Evolutionary conservation across 2,329 filamentous ascomycete genomes (phyloP).

Genomic region (Colletotrichum orbiculare): DNA sequence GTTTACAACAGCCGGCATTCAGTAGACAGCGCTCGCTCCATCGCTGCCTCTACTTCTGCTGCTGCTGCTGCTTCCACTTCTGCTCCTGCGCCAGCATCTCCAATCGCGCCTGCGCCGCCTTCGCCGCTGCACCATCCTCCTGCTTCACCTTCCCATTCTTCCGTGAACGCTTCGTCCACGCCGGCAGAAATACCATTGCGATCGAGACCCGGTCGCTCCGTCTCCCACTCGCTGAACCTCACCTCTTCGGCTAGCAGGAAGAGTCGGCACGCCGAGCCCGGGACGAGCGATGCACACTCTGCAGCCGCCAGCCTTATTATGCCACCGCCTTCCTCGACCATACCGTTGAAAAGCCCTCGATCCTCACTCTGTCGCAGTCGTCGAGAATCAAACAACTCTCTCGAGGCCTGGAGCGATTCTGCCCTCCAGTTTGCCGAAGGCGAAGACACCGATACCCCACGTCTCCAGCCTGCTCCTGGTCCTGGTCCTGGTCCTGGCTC

Average conservation of each 20-base stretch:
- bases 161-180: conserved; percentile 8
- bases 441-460: conserved; percentile 61
- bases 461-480: conserved; percentile 52
- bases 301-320: conserved; percentile 73
- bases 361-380: conserved; percentile 54
- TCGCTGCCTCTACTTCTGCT: conserved; percentile 24
- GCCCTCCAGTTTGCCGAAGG: conserved; percentile 58
- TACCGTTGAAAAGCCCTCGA: conserved; percentile 55
- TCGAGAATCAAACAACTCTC: conserved; percentile 54
- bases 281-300: conserved; percentile 66
- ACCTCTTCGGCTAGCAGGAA: conserved; percentile 65
- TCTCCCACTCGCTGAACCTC: conserved; percentile 52
- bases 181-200: conserved; percentile 20
- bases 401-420: conserved; percentile 52
- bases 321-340: conserved; percentile 61
- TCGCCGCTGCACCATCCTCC: conserved; percentile 16
- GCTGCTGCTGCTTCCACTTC: conserved; percentile 21
- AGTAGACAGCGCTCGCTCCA: conserved; percentile 39
- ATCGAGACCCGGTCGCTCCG: conserved; percentile 40
- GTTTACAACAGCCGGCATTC: conserved; percentile 41
- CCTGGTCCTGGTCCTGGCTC: conserved; percentile 40
- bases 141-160: conserved; percentile 16
- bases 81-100: background rate
- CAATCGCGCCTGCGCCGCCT: conserved; percentile 39
- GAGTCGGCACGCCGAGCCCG: conserved; percentile 68